Percentiles rank a stretch among this genome's conserved stretches.
Evolutionary conservation across 768 basidiomycete genomes (phyloP).

Genomic region (Candolleomyces eurysporus): DNA sequence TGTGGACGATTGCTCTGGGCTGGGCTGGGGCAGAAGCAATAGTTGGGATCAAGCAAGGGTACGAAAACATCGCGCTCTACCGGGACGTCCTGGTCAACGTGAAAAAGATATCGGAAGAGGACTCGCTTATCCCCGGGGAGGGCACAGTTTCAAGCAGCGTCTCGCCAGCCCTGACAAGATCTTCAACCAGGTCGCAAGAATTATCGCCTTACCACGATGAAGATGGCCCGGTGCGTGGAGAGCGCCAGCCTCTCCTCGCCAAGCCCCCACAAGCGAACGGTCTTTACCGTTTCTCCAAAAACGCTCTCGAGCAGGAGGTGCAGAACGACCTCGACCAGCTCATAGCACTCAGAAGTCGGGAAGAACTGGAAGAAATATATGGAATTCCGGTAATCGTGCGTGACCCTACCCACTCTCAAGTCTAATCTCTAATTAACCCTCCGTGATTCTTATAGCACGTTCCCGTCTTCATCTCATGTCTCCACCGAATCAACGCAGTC

Average conservation of each 20-base stretch:
- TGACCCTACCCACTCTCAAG: constrained; percentile 15
- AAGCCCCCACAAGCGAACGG: background rate
- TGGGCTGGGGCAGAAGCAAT: constrained; percentile 71
- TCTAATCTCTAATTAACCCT: background rate
- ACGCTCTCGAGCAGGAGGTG: constrained; percentile 36
- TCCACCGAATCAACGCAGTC: constrained; percentile 75
- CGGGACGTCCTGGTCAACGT: constrained; percentile 60
- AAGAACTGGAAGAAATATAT: constrained; percentile 78
- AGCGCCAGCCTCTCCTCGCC: constrained; percentile 35
- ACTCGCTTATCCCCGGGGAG: background rate
- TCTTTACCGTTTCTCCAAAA: constrained; percentile 6
- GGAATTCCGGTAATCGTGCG: constrained; percentile 75
- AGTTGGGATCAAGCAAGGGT: constrained; percentile 68
- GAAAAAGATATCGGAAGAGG: constrained; percentile 17
- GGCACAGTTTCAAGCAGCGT: background rate
- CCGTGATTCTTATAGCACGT: constrained; percentile 48
- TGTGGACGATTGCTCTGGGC: constrained; percentile 79
- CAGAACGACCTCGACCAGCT: constrained; percentile 69
- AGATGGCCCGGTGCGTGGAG: constrained; percentile 14
- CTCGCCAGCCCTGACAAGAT: background rate
- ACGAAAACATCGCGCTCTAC: constrained; percentile 64
- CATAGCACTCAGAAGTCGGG: constrained; percentile 58
- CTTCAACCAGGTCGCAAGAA: background rate
- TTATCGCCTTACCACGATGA: background rate
- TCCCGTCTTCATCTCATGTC: constrained; percentile 73